These are phyloP conservation scores for Phytophthora parvispora DNA, from an alignment of 352 stramenopile species.

Conservation along the genomic window DNA sequence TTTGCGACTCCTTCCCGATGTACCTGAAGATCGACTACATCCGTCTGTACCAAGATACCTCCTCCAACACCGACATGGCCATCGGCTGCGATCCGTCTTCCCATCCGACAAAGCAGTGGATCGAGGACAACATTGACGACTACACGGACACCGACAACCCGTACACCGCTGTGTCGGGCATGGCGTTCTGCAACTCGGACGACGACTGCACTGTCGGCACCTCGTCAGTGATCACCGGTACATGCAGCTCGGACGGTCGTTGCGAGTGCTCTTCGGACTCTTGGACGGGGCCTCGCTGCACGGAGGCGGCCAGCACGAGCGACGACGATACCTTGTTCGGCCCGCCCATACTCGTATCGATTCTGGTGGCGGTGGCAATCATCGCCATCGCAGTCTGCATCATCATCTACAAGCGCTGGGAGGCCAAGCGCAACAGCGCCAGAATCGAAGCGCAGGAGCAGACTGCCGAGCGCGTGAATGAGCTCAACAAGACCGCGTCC, in stretches of 20 bases:
- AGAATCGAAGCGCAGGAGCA: no score
- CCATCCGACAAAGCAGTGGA: constrained; percentile 61
- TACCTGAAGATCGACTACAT: constrained; percentile 59
- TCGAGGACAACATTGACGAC: constrained; percentile 30
- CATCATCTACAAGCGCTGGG: no score
- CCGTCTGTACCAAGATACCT: constrained; percentile 42
- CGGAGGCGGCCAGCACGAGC: constrained; percentile 11
- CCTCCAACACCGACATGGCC: constrained; percentile 40
- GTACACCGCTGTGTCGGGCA: constrained; percentile 16
- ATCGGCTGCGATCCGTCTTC: constrained; percentile 42
- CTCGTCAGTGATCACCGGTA: constrained; percentile 20
- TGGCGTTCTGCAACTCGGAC: constrained; percentile 22
- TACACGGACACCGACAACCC: constrained; percentile 25
- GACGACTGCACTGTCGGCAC: constrained; percentile 26
- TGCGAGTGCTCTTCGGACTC: constrained; percentile 26
- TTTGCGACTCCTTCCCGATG: constrained; percentile 66
- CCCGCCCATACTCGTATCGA: constrained; percentile 21
- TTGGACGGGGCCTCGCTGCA: constrained; percentile 31
- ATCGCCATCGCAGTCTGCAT: no score
- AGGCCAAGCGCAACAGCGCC: no score
- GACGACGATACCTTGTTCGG: constrained; percentile 23
- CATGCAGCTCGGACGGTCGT: constrained; percentile 18
- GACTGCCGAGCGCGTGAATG: no score
- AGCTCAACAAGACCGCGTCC: no score
- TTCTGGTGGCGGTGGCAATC: constrained; percentile 23